phyloP scores from a whole-genome alignment of 2,329 filamentous ascomycete species.

The Onygenales sp. region DNA sequence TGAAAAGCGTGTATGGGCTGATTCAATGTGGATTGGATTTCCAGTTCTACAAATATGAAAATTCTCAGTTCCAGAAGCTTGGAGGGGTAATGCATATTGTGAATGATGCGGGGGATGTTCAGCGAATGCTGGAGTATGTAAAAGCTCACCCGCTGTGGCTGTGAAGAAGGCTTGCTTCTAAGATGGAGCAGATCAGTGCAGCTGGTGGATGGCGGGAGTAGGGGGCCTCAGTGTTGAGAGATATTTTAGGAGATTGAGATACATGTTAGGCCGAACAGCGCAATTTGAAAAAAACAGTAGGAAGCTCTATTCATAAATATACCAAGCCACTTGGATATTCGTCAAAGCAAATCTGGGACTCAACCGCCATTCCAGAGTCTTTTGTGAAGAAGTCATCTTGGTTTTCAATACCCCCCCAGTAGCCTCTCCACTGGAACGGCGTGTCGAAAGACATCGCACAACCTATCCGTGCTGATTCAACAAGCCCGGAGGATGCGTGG shows the following conservation, averaged over 20 bases:
- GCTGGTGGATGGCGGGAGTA: too few relatives aligned
- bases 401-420: conserved; percentile 12
- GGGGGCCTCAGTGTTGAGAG: too few relatives aligned
- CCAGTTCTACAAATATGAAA: conserved; percentile 11
- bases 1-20: conserved; percentile 10
- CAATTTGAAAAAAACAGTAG: too few relatives aligned
- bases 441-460: conserved; percentile 14
- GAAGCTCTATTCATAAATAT: conserved; percentile 8
- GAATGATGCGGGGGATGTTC: conserved; percentile 8
- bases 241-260: too few relatives aligned
- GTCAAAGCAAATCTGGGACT: conserved; percentile 17
- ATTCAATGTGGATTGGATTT: conserved; percentile 9
- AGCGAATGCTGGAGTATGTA: conserved; percentile 7
- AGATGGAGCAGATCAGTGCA: too few relatives aligned
- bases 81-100: conserved; percentile 10
- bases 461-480: conserved; percentile 15
- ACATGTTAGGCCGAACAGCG: too few relatives aligned
- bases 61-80: conserved; percentile 5
- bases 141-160: conserved; percentile 9
- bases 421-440: conserved; percentile 13
- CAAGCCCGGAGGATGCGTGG: conserved; percentile 12
- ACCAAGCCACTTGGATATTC: conserved; percentile 12
- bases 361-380: conserved; percentile 10
- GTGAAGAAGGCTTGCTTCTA: not conserved
- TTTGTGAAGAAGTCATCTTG: conserved; percentile 10